These are phyloP conservation scores for Mrakia blollopis DNA, from an alignment of 768 basidiomycete species.

Conservation along the genomic window DNA sequence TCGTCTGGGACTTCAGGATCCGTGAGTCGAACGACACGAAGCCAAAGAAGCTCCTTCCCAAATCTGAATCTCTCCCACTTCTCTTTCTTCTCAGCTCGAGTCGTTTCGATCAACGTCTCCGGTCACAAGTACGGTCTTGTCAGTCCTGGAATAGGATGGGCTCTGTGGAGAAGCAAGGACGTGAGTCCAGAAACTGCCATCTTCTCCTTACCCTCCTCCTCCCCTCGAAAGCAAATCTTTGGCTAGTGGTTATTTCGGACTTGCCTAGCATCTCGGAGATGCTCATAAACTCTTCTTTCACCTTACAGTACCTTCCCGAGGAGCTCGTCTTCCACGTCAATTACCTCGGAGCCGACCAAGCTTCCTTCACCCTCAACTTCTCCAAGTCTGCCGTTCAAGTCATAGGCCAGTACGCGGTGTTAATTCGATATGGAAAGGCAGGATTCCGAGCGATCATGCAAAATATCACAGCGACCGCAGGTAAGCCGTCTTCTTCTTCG, in stretches of 20 bases:
- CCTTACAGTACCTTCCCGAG: slow-evolving; percentile 39
- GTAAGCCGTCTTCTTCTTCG: no score
- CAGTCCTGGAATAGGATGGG: slow-evolving; percentile 42
- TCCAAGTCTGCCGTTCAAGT: slow-evolving; percentile 34
- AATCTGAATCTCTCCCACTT: no score
- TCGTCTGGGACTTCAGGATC: slow-evolving; percentile 41
- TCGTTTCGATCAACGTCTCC: slow-evolving; percentile 43
- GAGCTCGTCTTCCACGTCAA: slow-evolving; percentile 43
- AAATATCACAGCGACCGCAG: slow-evolving; percentile 32
- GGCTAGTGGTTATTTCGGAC: no score
- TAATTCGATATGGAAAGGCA: slow-evolving; percentile 34
- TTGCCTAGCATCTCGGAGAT: no score
- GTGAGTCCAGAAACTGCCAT: no score
- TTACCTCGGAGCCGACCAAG: slow-evolving; percentile 37
- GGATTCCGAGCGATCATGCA: slow-evolving; percentile 36
- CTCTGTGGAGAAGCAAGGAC: slow-evolving; percentile 39
- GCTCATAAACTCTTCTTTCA: no score
- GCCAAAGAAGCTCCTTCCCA: no score
- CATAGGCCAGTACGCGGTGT: slow-evolving; percentile 25
- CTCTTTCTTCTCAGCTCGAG: slow-evolving; percentile 32
- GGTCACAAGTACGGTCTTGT: slow-evolving; percentile 39
- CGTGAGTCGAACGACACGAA: no score
- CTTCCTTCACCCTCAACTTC: slow-evolving; percentile 37
- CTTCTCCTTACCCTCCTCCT: no score
- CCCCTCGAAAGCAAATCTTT: no score